A percentile compares a stretch with the other conserved stretches of the same genome.
Evolutionary conservation across 192 early-diverging fungal species (phyloP).

Genomic region (Entomortierella lignicola): DNA sequence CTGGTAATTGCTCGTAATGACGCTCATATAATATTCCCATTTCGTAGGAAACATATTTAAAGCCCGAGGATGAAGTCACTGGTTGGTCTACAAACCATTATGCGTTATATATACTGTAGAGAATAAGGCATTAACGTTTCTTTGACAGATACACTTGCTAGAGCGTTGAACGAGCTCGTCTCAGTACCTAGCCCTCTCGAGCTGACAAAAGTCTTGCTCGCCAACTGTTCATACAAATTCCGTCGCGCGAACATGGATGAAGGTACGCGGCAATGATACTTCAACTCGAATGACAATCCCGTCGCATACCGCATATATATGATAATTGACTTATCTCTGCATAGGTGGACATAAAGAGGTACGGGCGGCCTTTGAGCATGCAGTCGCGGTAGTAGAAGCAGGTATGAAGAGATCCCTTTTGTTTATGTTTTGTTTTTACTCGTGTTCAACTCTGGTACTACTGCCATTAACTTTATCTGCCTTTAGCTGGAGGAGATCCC

Average conservation of each 20-base stretch:
- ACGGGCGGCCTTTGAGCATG: slow-evolving; percentile 22
- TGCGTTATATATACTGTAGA: no score
- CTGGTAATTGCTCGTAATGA: no score
- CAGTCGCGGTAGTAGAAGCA: slow-evolving; percentile 19
- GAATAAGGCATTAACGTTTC: background rate
- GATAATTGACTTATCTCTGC: background rate
- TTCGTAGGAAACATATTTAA: slow-evolving; percentile 19
- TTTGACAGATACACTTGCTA: slow-evolving; percentile 8
- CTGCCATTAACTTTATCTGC: no score
- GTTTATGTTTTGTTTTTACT: background rate
- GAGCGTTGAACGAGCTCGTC: slow-evolving; percentile 13
- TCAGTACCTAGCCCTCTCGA: slow-evolving; percentile 24
- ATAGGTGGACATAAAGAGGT: slow-evolving; percentile 15
- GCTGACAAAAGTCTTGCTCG: slow-evolving; percentile 25
- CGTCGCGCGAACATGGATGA: slow-evolving; percentile 8
- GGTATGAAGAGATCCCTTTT: slow-evolving; percentile 5
- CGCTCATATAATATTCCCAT: no score
- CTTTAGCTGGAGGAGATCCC: slow-evolving; percentile 46
- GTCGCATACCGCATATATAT: no score
- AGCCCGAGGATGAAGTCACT: slow-evolving; percentile 17
- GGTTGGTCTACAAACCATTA: slow-evolving; percentile 16
- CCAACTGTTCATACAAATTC: slow-evolving; percentile 12
- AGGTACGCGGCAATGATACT: slow-evolving; percentile 1
- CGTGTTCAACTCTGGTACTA: no score
- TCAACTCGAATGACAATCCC: background rate